These are phyloP conservation scores for Hydnomerulius pinastri DNA, from an alignment of 768 basidiomycete species.

Conservation along the genomic window DNA sequence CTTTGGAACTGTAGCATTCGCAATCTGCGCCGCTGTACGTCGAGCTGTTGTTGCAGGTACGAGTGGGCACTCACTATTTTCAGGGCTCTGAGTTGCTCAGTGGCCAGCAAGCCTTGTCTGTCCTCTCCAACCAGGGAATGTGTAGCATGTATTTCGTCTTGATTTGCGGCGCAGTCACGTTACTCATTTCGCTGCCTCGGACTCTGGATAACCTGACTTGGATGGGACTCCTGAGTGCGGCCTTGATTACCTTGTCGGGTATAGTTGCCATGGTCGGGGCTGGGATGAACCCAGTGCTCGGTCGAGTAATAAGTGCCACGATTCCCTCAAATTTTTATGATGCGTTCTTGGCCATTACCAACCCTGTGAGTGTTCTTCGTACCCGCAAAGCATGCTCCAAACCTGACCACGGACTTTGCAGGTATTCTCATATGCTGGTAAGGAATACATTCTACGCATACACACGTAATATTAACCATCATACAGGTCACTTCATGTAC, in stretches of 20 bases:
- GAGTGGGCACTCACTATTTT: neutral
- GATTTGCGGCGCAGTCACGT: conserved; percentile 46
- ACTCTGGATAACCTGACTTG: conserved; percentile 48
- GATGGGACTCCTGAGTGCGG: conserved; percentile 47
- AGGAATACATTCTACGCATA: conserved; percentile 7
- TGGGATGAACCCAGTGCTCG: conserved; percentile 45
- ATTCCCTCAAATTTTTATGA: conserved; percentile 44
- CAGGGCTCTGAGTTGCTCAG: conserved; percentile 52
- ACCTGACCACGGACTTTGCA: conserved; percentile 9
- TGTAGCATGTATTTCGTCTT: conserved; percentile 47
- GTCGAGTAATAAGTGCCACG: conserved; percentile 39
- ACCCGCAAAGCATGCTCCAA: neutral
- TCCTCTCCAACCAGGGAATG: conserved; percentile 48
- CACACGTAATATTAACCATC: neutral
- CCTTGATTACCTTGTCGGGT: conserved; percentile 46
- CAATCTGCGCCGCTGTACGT: conserved; percentile 43
- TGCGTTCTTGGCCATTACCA: conserved; percentile 54
- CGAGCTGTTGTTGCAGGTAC: neutral
- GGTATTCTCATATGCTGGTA: conserved; percentile 55
- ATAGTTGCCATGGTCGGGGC: conserved; percentile 53
- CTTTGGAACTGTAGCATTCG: conserved; percentile 50
- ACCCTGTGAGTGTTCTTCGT: conserved; percentile 41
- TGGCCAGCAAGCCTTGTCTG: conserved; percentile 53
- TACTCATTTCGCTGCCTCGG: conserved; percentile 47
- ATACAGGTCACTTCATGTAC: conserved; percentile 53